Base-by-base conservation (phyloP, 139 green algal species). In the Chlamydomonas schloesseri region DNA sequence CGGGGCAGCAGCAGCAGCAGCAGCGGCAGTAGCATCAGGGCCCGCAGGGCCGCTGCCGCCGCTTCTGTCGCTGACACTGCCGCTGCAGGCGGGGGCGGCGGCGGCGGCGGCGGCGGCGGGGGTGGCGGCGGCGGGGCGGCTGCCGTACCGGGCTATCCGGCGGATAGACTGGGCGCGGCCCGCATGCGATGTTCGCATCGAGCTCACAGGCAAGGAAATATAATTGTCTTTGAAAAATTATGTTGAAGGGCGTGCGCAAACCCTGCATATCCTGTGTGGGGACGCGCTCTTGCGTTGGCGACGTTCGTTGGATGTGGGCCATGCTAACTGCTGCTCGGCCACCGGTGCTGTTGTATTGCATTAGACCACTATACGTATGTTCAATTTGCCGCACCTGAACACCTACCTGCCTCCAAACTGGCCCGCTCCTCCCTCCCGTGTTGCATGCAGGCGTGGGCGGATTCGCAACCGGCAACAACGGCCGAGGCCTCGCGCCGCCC, bases 191-290 rank as follows among this genome's bases (percentile, higher is more conserved):
- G 64, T 65, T 4, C 78, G 78, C 8, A 53, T 84, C 1, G 64
- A 84, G 29, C 64, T 75, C 23, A 84, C 78, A 1, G 76, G 76
- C 71, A 37, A n/a, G n/a, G n/a, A n/a, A n/a, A n/a, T n/a, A n/a
- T n/a, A n/a, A n/a, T n/a, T n/a, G n/a, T n/a, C n/a, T n/a, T n/a
- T n/a, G n/a, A n/a, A n/a, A n/a, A n/a, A n/a, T n/a, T n/a, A n/a
- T n/a, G n/a, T n/a, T n/a, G n/a, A n/a, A n/a, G n/a, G n/a, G n/a
- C n/a, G n/a, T n/a, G n/a, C n/a, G n/a, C n/a, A n/a, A n/a, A n/a
- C n/a, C n/a, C n/a, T 8, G 57, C 5, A 37, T n/a, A 24, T 21
- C 6, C 29, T 8, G n/a, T 9, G 10, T 11, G 34, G 68, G 2
- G 33, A 9, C 8, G 18, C 29, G 68, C 29, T 3, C 42, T 21